Evolutionary conservation across 2,329 filamentous ascomycete genomes (phyloP).

Genomic region (Alternaria arborescens): DNA sequence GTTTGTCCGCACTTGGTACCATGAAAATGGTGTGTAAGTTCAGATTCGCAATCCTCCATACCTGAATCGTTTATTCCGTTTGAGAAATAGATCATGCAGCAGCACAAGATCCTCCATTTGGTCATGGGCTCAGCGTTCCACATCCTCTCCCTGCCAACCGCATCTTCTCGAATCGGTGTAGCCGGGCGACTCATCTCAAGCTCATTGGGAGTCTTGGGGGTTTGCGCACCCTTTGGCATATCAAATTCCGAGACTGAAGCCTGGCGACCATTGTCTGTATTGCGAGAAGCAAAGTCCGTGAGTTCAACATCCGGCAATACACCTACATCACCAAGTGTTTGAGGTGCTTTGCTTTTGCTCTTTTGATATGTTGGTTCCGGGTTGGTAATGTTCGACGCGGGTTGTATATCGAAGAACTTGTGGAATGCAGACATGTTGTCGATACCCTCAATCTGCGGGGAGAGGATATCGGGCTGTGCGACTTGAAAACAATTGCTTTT

Average conservation of each 20-base stretch:
- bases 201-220: conserved; percentile 50
- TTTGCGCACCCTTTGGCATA: conserved; percentile 24
- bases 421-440: conserved; percentile 52
- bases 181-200: conserved; percentile 65
- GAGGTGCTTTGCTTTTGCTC: conserved; percentile 20
- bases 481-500: neutral
- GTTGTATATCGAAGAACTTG: conserved; percentile 55
- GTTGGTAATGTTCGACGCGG: conserved; percentile 44
- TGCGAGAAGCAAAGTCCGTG: conserved; percentile 36
- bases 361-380: conserved; percentile 51
- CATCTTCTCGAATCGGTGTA: conserved; percentile 55
- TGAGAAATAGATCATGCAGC: conserved; percentile 71
- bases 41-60: conserved; percentile 19
- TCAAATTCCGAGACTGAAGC: conserved; percentile 23
- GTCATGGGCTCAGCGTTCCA: conserved; percentile 70
- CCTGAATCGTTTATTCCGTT: conserved; percentile 77
- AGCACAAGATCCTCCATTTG: conserved; percentile 70
- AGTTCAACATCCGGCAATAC: conserved; percentile 47
- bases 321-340: conserved; percentile 25
- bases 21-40: neutral
- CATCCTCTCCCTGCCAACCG: conserved; percentile 61
- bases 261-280: conserved; percentile 32
- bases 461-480: neutral
- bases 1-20: neutral
- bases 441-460: neutral